Percentiles rank a stretch among this genome's conserved stretches.
Conservation (phyloP, 1,284 basidiomycete genomes). For the Rhodotorula sp. region DNA sequence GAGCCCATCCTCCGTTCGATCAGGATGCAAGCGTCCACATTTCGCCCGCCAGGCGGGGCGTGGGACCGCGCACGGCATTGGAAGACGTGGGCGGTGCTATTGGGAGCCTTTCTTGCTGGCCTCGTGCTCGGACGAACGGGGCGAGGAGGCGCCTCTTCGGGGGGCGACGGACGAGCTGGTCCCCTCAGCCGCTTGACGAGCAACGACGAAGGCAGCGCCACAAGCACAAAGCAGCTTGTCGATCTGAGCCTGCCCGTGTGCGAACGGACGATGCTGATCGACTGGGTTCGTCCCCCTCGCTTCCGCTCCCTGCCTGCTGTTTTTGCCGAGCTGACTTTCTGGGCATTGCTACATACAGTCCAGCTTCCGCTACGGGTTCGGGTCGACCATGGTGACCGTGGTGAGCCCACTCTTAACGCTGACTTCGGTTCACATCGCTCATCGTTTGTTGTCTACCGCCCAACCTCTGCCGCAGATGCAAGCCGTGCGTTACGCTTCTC, state of each 20-base stretch:
- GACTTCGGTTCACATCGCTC: not conserved
- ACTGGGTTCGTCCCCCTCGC: constrained; percentile 15
- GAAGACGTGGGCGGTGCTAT: no score
- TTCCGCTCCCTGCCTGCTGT: not conserved
- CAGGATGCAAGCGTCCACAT: no score
- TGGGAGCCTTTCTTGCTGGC: no score
- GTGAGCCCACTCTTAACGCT: not conserved
- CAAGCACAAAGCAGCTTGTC: not conserved
- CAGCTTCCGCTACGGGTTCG: constrained; percentile 18
- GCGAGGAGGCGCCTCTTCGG: not conserved
- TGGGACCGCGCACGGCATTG: no score
- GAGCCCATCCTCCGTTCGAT: no score
- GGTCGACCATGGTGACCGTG: constrained; percentile 6
- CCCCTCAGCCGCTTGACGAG: not conserved
- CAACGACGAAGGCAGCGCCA: not conserved
- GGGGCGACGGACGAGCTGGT: not conserved
- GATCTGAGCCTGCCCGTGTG: constrained; percentile 3
- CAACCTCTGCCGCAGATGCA: not conserved
- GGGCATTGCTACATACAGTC: not conserved
- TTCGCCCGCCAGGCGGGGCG: no score
- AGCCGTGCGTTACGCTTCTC: not conserved
- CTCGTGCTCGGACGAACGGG: no score
- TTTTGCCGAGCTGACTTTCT: not conserved
- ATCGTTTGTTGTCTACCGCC: not conserved
- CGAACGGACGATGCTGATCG: constrained; percentile 23